Evolutionary conservation across 495 filamentous ascomycete genomes (phyloP).

Genomic region (Hypoxylon trugodes): DNA sequence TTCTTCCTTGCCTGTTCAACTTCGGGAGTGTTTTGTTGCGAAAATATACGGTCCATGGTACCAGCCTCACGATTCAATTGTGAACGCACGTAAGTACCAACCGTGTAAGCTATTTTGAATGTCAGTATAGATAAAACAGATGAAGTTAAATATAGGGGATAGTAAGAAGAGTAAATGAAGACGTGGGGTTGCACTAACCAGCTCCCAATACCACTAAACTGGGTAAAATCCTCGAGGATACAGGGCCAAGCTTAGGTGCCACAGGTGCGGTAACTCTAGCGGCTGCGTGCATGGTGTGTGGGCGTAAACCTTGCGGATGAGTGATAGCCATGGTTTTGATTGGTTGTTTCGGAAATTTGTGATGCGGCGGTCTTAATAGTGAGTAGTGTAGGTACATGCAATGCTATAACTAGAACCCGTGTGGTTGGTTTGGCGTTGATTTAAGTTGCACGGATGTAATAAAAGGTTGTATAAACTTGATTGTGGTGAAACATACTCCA

Average conservation of each 20-base stretch:
- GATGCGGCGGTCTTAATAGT: slow-evolving; percentile 21
- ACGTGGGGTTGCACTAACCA: slow-evolving; percentile 28
- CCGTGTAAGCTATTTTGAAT: slow-evolving; percentile 39
- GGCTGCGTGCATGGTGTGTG: slow-evolving; percentile 39
- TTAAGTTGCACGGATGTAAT: slow-evolving; percentile 21
- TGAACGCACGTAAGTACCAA: slow-evolving; percentile 43
- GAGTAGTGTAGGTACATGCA: slow-evolving; percentile 40
- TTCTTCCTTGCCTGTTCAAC: slow-evolving; percentile 44
- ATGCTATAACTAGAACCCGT: slow-evolving; percentile 3
- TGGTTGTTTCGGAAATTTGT: slow-evolving; percentile 7
- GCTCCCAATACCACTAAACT: slow-evolving; percentile 41
- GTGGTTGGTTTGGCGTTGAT: slow-evolving; percentile 10
- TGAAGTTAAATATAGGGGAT: no score
- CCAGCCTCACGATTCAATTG: slow-evolving; percentile 46
- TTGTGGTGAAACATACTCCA: slow-evolving; percentile 32
- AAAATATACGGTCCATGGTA: slow-evolving; percentile 50
- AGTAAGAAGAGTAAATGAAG: not conserved
- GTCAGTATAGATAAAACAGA: slow-evolving; percentile 30
- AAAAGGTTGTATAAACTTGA: slow-evolving; percentile 27
- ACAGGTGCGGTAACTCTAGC: slow-evolving; percentile 17
- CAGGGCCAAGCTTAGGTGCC: slow-evolving; percentile 30
- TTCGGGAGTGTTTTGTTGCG: slow-evolving; percentile 51
- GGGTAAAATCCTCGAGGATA: slow-evolving; percentile 39
- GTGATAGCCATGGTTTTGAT: slow-evolving; percentile 29
- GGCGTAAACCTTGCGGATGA: slow-evolving; percentile 36